These are phyloP conservation scores for Microcyclospora pomicola DNA, from an alignment of 2,329 filamentous ascomycete species.

Conservation along the genomic window DNA sequence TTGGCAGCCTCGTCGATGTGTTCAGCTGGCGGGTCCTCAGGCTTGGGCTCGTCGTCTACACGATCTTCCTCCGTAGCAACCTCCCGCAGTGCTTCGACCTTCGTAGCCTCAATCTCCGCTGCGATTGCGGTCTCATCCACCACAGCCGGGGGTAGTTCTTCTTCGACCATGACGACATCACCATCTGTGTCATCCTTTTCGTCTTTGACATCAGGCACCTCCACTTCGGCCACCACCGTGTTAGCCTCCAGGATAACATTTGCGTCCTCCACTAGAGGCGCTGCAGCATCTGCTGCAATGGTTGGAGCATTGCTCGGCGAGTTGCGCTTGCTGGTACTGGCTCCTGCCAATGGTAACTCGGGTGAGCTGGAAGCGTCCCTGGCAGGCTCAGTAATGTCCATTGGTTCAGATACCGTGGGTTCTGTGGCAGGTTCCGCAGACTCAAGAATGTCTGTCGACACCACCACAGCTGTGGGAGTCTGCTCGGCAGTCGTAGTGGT, in stretches of 20 bases:
- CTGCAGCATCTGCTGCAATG: slow-evolving; percentile 5
- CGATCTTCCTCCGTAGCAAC: background rate
- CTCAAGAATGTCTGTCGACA: slow-evolving; percentile 3
- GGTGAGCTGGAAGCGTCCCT: slow-evolving; percentile 28
- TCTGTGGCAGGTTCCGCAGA: slow-evolving; percentile 4
- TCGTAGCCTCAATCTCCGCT: background rate
- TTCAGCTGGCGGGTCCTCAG: background rate
- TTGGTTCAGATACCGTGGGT: background rate
- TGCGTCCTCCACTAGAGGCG: slow-evolving; percentile 1
- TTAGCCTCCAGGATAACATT: slow-evolving; percentile 1
- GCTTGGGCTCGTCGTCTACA: background rate
- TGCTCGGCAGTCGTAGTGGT: background rate
- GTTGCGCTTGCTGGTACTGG: slow-evolving; percentile 25
- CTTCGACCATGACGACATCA: background rate
- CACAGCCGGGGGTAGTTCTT: background rate
- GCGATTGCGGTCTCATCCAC: background rate
- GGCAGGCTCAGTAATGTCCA: background rate
- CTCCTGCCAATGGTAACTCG: slow-evolving; percentile 27
- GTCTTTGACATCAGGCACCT: too few relatives aligned
- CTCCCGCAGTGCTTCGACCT: slow-evolving; percentile 1
- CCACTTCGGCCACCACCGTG: background rate
- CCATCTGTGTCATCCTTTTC: background rate
- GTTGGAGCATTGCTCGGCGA: slow-evolving; percentile 12
- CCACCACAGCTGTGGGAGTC: slow-evolving; percentile 6
- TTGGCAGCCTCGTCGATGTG: slow-evolving; percentile 1